Conservation (phyloP, 345 rosid genomes). For the Draba incana region DNA sequence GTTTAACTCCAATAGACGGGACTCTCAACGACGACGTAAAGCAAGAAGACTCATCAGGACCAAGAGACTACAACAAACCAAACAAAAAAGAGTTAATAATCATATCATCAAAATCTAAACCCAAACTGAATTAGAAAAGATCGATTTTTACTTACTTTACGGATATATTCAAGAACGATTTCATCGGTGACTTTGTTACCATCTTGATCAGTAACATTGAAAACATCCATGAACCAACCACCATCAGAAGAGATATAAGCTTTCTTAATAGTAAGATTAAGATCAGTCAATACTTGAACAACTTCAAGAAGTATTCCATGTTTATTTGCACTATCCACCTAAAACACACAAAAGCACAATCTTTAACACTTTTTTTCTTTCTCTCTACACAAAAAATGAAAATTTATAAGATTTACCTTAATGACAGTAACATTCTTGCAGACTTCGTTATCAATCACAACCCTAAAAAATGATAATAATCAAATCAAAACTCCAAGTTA, state of each 20-base stretch:
- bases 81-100: conserved; percentile 17
- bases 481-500: background rate
- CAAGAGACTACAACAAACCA: conserved; percentile 62
- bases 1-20: conserved; percentile 65
- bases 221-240: conserved; percentile 99
- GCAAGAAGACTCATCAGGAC: conserved; percentile 62
- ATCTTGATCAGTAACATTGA: conserved; percentile 84
- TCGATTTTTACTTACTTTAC: conserved; percentile 56
- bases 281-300: conserved; percentile 89
- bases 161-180: conserved; percentile 67
- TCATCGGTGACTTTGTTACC: conserved; percentile 82
- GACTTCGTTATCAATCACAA: conserved; percentile 84
- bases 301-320: conserved; percentile 92
- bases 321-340: conserved; percentile 93
- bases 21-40: conserved; percentile 57
- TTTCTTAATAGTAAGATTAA: conserved; percentile 79
- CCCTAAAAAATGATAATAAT: conserved; percentile 49
- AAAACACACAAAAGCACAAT: conserved; percentile 30
- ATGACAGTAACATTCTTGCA: conserved; percentile 82
- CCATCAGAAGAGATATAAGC: conserved; percentile 96
- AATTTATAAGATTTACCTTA: conserved; percentile 42
- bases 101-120: background rate
- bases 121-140: background rate
- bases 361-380: background rate
- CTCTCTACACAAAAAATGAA: conserved; percentile 14